Evolutionary conservation across 2,329 filamentous ascomycete genomes (phyloP).

Genomic region (Verticillium tricorpus): DNA sequence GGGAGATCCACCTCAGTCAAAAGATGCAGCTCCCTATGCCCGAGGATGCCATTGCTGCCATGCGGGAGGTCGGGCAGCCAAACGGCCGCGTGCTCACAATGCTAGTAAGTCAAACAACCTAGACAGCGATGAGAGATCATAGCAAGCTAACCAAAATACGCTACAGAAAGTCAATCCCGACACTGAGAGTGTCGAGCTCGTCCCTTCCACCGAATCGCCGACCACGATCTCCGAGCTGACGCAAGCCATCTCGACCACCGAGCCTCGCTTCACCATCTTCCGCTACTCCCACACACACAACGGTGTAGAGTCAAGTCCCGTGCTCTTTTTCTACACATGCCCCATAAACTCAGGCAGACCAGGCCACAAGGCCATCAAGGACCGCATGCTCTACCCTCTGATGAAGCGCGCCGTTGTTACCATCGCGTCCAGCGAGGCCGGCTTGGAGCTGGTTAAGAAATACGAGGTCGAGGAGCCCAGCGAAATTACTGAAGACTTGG

Average conservation of each 20-base stretch:
- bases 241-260: conserved; percentile 55
- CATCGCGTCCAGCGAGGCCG: conserved; percentile 62
- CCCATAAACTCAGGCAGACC: conserved; percentile 49
- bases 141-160: not conserved
- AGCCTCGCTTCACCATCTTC: conserved; percentile 78
- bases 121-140: not conserved
- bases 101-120: conserved; percentile 44
- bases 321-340: conserved; percentile 82
- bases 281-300: conserved; percentile 56
- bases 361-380: conserved; percentile 67
- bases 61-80: conserved; percentile 53
- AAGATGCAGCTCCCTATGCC: conserved; percentile 54
- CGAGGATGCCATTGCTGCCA: conserved; percentile 58
- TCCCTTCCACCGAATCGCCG: conserved; percentile 44
- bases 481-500: conserved; percentile 64
- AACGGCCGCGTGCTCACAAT: conserved; percentile 54
- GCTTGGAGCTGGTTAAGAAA: conserved; percentile 64
- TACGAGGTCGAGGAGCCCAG: conserved; percentile 63
- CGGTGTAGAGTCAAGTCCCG: conserved; percentile 47
- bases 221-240: conserved; percentile 55
- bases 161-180: conserved; percentile 65
- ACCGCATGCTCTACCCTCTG: conserved; percentile 78
- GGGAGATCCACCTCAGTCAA: conserved; percentile 57
- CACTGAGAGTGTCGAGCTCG: conserved; percentile 66
- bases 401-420: conserved; percentile 63